phyloP scores from a whole-genome alignment of 177 flowering plant species.

The Telopea speciosissima region DNA sequence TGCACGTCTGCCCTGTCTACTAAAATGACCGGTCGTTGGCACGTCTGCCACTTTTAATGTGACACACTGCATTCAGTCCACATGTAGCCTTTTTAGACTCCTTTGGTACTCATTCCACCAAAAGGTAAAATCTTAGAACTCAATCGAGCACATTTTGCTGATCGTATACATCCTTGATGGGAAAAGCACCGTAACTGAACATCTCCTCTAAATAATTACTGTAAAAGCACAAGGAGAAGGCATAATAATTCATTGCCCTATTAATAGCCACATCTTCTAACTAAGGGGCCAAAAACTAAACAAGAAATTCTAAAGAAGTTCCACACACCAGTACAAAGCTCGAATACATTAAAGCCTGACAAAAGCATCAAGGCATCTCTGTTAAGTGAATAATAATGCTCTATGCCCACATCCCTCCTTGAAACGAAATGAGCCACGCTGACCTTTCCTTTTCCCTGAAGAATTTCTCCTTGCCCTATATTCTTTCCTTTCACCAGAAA shows the following conservation, averaged over 20 bases:
- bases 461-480: constrained; percentile 21
- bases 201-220: neutral
- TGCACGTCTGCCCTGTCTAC: neutral
- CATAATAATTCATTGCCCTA: neutral
- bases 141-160: neutral
- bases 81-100: neutral
- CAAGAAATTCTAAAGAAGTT: neutral
- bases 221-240: neutral
- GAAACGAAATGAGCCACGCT: constrained; percentile 77
- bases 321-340: neutral
- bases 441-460: constrained; percentile 33
- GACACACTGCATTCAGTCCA: neutral
- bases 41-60: too few species aligned
- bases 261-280: neutral
- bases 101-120: neutral
- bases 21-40: neutral
- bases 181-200: neutral
- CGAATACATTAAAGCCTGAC: neutral
- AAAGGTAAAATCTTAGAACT: neutral
- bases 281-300: neutral
- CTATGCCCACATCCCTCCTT: constrained; percentile 88
- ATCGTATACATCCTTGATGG: neutral
- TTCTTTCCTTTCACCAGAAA: constrained; percentile 28
- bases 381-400: too few species aligned
- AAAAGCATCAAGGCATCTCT: neutral